Base-by-base conservation (phyloP, 2,329 filamentous ascomycete species). In the Rhynchosporium secalis region DNA sequence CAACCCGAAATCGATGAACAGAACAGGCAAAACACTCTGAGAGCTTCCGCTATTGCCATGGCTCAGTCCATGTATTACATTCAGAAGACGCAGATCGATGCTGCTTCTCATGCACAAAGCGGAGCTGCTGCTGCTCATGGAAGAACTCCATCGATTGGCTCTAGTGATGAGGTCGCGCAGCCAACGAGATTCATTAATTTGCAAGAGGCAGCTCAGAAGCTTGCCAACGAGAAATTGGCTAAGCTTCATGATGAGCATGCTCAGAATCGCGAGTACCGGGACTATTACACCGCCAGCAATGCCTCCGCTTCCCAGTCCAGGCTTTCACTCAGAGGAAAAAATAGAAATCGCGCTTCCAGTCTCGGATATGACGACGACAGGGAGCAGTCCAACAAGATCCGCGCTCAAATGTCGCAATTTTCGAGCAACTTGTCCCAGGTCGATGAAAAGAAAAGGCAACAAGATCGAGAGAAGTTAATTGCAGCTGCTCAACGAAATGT, bases 11-110 rank as follows among this genome's bases (percentile, higher is more conserved):
- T 86, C 0, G 88, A 95, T 46, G 92, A 96, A 71, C 83, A 87
- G 74, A 86, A 84, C 65, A 85, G 84, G 62, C 84, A 87, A 49
- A 89, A 92, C 68, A 86, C 87, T 4, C 79, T 96, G 2, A 89
- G 88, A 66, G 91, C 92, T 36, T 94, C 92, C 26, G 92, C 93
- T 2, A 80, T 96, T 3, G 91, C 90, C 10, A 96, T 97, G 92
- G 92, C 93, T 6, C 90, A 88, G 75, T 86, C 89, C 69, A 94
- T 96, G 86, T 96, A 92, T 72, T 84, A 80, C 10, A 79, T 85
- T 40, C 87, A 92, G 68, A 85, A 91, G 65, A 84, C 77, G 66
- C 78, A 78, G 58, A 72, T 71, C 1, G 74, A 80, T 10, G 73
- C 72, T 7, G 72, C 72, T 10, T 63, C 67, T 12, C 68, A 70